Conservation (phyloP, 2,329 filamentous ascomycete species). For the Hypoxylon sp. region DNA sequence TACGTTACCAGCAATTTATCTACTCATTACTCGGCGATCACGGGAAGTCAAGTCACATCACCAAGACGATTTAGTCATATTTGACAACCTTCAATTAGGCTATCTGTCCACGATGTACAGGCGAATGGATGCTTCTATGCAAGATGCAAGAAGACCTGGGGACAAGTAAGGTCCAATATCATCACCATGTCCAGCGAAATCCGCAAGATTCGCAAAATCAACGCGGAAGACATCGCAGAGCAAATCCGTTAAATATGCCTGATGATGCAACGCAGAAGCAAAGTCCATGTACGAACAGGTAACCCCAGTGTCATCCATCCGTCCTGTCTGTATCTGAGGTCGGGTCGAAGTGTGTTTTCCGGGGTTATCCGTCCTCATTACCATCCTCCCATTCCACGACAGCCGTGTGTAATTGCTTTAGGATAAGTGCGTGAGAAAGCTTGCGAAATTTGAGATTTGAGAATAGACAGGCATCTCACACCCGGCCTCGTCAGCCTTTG, state of each 20-base stretch:
- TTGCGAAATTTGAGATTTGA: constrained; percentile 1
- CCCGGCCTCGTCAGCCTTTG: constrained; percentile 2
- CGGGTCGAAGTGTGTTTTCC: background rate
- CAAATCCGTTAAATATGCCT: constrained; percentile 33
- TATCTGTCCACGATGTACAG: constrained; percentile 34
- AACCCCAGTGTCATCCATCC: constrained; percentile 5
- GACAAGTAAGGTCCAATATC: background rate
- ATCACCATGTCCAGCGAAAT: background rate
- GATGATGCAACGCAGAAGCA: constrained; percentile 25
- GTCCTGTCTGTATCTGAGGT: constrained; percentile 2
- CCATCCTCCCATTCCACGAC: constrained; percentile 12
- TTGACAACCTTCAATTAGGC: constrained; percentile 23
- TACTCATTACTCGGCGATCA: background rate
- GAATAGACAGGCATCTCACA: background rate
- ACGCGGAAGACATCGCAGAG: constrained; percentile 37
- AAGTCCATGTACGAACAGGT: constrained; percentile 16
- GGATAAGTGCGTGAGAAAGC: constrained; percentile 3
- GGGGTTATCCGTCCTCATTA: background rate
- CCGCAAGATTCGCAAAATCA: background rate
- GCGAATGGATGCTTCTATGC: constrained; percentile 27
- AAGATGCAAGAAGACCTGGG: constrained; percentile 7
- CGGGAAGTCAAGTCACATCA: background rate
- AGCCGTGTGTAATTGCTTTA: constrained; percentile 13
- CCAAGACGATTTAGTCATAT: background rate
- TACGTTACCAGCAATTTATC: background rate